Base-by-base conservation (phyloP, 805 yeast species). In the Candida ortonii region DNA sequence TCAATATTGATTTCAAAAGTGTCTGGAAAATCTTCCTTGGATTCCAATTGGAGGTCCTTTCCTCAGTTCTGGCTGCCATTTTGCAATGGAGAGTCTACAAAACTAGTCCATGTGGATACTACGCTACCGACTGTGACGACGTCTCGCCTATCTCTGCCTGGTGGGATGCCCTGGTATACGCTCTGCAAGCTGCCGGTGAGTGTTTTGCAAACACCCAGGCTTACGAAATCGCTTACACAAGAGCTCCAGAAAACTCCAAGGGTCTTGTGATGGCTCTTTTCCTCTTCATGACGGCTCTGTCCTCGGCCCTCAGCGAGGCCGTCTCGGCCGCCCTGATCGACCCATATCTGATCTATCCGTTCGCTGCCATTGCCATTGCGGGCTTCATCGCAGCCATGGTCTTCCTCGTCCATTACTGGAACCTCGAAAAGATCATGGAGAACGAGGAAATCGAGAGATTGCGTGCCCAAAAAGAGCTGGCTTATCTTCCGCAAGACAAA, bases 231-330 rank as follows among this genome's bases (percentile, higher is more conserved):
- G 77, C 78, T 3, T 73, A 71, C 49, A 66, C 75, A 3, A 61
- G 75, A 49, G 65, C 77, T 10, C 78, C 79, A 30, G 68, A 64
- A n/a, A 64, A 66, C 40, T 65, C 73, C 63, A 69, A 69, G 52
- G 72, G 76, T 38, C 61, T 73, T 41, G 77, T 73, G 12, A 64
- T 68, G 73, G 70, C 78, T 12, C 39, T 55, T 23, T 56, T 55
- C 53, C 39, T 56, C 21, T 42, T 68, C 46, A 68, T 62, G 33
- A 61, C 63, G 28, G 70, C 76, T 7, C 39, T 72, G 39, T 61
- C 76, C 4, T 67, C 76, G 14, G 78, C 77, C 9, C 55, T 72
- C 31, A 61, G 67, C 4, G 67, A 62, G 38, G 70, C 64, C 19
- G 51, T 62, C 33, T 57, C 68, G 14, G 65, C 67, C 16, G 65